Conservation (phyloP, 2,329 filamentous ascomycete genomes). For the Daldinia sp. region DNA sequence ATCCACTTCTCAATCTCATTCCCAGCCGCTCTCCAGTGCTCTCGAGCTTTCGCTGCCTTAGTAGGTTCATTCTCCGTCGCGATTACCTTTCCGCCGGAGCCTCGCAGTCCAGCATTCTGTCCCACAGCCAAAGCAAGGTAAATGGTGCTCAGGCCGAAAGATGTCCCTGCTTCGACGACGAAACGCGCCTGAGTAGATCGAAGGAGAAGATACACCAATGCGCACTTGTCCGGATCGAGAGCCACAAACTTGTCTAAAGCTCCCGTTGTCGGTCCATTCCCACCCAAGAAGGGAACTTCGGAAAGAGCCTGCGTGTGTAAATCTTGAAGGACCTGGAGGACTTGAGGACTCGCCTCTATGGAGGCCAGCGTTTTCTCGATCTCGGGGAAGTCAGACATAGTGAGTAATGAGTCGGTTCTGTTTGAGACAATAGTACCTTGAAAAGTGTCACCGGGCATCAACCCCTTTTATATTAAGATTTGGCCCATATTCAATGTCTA, state of each 20-base stretch:
- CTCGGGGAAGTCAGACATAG: constrained; percentile 29
- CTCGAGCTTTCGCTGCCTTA: constrained; percentile 65
- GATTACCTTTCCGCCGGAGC: constrained; percentile 60
- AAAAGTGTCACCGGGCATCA: background rate
- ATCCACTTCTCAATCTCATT: constrained; percentile 62
- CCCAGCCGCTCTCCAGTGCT: constrained; percentile 66
- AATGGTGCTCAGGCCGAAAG: constrained; percentile 72
- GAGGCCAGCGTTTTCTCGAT: constrained; percentile 52
- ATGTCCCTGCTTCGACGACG: constrained; percentile 71
- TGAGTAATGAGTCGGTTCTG: constrained; percentile 10
- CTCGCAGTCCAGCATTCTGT: constrained; percentile 55
- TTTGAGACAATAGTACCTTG: background rate
- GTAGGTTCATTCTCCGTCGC: constrained; percentile 69
- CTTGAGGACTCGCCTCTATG: constrained; percentile 46
- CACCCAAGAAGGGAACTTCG: constrained; percentile 51
- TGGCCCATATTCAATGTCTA: background rate
- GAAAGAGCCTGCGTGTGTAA: constrained; percentile 51
- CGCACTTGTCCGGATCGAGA: constrained; percentile 69
- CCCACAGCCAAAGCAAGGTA: constrained; percentile 70
- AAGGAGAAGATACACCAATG: constrained; percentile 66
- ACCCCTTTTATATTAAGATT: constrained; percentile 17
- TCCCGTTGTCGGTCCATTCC: constrained; percentile 27
- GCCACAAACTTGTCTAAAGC: constrained; percentile 62
- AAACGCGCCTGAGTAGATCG: constrained; percentile 61
- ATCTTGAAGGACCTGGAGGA: constrained; percentile 48